Base-by-base conservation (phyloP, 768 basidiomycete species). In the Kondoa subrosea region DNA sequence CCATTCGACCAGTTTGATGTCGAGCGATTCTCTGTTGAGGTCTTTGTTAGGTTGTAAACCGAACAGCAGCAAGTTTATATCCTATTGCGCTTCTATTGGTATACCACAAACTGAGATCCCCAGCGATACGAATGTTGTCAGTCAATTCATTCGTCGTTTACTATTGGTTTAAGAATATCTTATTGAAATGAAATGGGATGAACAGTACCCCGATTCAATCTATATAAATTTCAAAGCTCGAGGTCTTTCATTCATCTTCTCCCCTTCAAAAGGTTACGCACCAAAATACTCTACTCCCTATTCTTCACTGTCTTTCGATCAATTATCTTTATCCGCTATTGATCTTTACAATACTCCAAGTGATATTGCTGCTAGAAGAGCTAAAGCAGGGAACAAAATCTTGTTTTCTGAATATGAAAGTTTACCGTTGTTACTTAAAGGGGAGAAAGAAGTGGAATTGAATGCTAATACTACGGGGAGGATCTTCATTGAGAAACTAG, bases 181-280 rank as follows among this genome's bases (percentile, higher is more conserved):
- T n/a, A n/a, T n/a, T n/a, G n/a, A n/a, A n/a, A 50, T 8, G 40
- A 50, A 50, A 50, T 8, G 40, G 21, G 12, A 21, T 50, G 40
- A 50, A 50, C 40, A 21, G 34, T 65, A 16, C n/a, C 34, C 64
- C 14, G 64, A 65, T 16, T n/a, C 34, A 3, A 16, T 65, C 4
- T 40, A 65, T 25, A 25, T 65, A 32, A 21, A 17, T 16, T 17
- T 50, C 33, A 26, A n/a, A 12, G 17, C n/a, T 26, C 34, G 33
- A 15, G 64, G 34, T 12, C 16, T 65, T n/a, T 65, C 64, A 25
- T 33, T 65, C 33, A 40, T 65, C 15, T 57, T 57, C 16, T 32
- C 33, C 34, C 61, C 61, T 32, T 30, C 33, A 3, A 17, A 27
- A 30, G 33, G 26, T 4, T 57, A 65, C 27, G 31, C 21, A 40